Evolutionary conservation across 2,329 filamentous ascomycete genomes (phyloP).

Genomic region (Monilinia laxa): DNA sequence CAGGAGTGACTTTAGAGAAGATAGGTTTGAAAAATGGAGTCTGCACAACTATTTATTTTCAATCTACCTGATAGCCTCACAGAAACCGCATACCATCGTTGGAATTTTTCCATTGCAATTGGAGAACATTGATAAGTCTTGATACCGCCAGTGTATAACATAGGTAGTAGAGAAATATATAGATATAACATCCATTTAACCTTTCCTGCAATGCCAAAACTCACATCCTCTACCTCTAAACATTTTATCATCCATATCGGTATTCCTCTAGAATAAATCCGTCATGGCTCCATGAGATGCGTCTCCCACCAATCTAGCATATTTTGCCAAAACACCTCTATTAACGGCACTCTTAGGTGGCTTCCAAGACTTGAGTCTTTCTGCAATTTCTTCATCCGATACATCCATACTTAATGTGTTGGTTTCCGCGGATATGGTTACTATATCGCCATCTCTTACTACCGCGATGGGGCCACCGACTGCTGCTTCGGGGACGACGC

Average conservation of each 20-base stretch:
- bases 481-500: conserved; percentile 83
- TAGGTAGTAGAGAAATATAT: too few species aligned
- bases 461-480: conserved; percentile 85
- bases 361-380: conserved; percentile 65
- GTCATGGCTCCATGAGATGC: conserved; percentile 90
- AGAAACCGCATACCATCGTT: too few species aligned
- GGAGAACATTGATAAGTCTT: too few species aligned
- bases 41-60: too few species aligned
- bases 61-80: too few species aligned
- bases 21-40: not conserved
- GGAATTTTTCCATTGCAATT: too few species aligned
- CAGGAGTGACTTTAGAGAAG: too few species aligned
- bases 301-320: conserved; percentile 82
- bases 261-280: conserved; percentile 59
- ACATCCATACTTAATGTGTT: conserved; percentile 68
- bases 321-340: conserved; percentile 85
- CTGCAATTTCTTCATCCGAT: conserved; percentile 67
- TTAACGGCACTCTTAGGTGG: conserved; percentile 70
- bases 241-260: not conserved
- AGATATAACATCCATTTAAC: too few species aligned
- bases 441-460: conserved; percentile 74
- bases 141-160: too few species aligned
- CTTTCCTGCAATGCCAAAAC: too few species aligned
- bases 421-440: conserved; percentile 81
- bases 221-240: not conserved